Evolutionary conservation across 23 red algal species (phyloP).

Genomic region (Gracilaria domingensis): DNA sequence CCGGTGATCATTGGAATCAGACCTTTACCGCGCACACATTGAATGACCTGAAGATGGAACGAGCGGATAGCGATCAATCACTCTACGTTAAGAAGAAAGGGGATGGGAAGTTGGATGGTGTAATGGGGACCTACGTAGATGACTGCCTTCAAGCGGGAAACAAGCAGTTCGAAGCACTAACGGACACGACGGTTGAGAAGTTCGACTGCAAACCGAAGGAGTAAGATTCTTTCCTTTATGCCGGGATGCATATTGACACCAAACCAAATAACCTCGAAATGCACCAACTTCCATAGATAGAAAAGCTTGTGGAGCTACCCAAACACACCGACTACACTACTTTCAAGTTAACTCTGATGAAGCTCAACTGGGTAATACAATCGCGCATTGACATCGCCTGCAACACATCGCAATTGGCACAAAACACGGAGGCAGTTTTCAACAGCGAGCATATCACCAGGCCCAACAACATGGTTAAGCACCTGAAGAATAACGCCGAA

Average conservation of each 20-base stretch:
- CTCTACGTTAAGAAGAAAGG: no score
- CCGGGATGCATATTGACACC: not conserved
- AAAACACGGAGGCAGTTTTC: not conserved
- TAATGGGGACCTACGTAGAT: not conserved
- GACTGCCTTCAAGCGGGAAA: not conserved
- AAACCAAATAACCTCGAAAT: not conserved
- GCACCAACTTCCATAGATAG: not conserved
- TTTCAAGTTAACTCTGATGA: not conserved
- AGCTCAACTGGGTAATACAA: conserved; percentile 1
- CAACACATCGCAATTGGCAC: not conserved
- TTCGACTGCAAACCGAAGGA: not conserved
- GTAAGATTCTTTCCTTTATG: not conserved
- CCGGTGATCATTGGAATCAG: no score
- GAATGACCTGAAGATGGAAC: no score
- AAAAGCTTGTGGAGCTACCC: not conserved
- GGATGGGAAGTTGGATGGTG: not conserved
- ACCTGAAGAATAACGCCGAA: not conserved
- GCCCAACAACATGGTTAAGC: not conserved
- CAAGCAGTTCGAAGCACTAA: not conserved
- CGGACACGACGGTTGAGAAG: not conserved
- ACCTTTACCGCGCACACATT: no score
- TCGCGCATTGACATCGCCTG: not conserved
- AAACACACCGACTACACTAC: not conserved
- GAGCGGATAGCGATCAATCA: no score
- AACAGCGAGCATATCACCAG: not conserved